These are phyloP conservation scores for Arthrobotrys entomopaga DNA, from an alignment of 2,329 filamentous ascomycete species.

Conservation along the genomic window DNA sequence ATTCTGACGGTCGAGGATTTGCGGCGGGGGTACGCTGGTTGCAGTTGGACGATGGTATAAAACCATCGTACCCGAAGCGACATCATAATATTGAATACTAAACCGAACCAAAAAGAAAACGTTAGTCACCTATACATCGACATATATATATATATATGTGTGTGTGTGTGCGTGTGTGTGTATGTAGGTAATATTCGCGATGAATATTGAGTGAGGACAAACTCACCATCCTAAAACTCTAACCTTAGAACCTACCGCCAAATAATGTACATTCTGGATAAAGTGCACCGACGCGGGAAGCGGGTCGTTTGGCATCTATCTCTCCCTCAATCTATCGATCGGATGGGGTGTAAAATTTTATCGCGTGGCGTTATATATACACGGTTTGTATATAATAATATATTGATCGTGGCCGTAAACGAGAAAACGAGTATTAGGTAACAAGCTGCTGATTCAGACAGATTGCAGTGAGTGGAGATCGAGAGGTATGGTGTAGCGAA, in stretches of 20 bases:
- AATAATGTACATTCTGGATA: slow-evolving; percentile 44
- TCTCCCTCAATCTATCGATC: background rate
- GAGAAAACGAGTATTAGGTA: background rate
- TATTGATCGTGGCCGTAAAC: no score
- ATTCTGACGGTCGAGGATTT: background rate
- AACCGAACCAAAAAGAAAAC: background rate
- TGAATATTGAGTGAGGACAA: no score
- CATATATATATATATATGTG: no score
- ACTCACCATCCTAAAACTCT: slow-evolving; percentile 40
- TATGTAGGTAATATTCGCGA: no score
- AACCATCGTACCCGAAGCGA: slow-evolving; percentile 16
- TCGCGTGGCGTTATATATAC: no score
- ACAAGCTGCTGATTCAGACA: background rate
- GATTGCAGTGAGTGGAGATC: background rate
- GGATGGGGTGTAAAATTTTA: background rate
- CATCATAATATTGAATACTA: slow-evolving; percentile 42
- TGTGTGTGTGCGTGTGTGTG: no score
- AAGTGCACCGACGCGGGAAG: slow-evolving; percentile 39
- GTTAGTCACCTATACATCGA: background rate
- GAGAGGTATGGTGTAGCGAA: background rate
- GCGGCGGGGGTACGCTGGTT: slow-evolving; percentile 21
- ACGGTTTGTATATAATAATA: no score
- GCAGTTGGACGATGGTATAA: slow-evolving; percentile 35
- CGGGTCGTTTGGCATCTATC: slow-evolving; percentile 46
- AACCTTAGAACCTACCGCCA: slow-evolving; percentile 33